Percentiles rank a stretch among this genome's conserved stretches.
These are phyloP conservation scores for Dothideomycetes sp. DNA, from an alignment of 2,329 filamentous ascomycete genomes.

Conservation along the genomic window DNA sequence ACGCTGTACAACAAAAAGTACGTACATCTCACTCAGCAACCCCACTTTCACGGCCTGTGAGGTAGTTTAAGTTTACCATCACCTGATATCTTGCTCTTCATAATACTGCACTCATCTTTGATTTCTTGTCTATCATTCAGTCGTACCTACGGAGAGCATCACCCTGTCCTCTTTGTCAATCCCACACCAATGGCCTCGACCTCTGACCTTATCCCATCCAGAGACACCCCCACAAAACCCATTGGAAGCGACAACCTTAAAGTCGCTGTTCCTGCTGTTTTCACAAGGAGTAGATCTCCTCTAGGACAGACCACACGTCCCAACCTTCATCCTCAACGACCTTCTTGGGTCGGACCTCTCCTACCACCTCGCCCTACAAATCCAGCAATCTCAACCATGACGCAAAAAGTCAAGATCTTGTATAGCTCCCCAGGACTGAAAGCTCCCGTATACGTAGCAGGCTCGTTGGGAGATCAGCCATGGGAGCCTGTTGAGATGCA, in stretches of 20 bases:
- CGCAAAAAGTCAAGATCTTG: constrained; percentile 42
- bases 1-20: too few species aligned
- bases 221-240: too few species aligned
- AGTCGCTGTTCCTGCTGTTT: background rate
- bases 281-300: background rate
- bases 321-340: constrained; percentile 4
- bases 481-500: constrained; percentile 62
- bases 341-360: constrained; percentile 11
- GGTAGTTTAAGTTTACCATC: too few species aligned
- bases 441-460: constrained; percentile 61
- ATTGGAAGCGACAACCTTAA: too few species aligned
- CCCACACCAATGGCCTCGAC: background rate
- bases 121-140: too few species aligned
- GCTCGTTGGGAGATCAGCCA: constrained; percentile 54
- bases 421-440: constrained; percentile 49
- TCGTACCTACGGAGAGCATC: too few species aligned
- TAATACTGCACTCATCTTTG: too few species aligned
- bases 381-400: constrained; percentile 14
- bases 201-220: background rate
- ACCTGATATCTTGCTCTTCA: too few species aligned
- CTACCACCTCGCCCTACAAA: constrained; percentile 1
- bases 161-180: background rate
- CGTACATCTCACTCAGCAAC: too few species aligned
- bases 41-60: too few species aligned
- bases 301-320: background rate